phyloP scores from a whole-genome alignment of 2,329 filamentous ascomycete genomes.

The Calonectria honghensis region DNA sequence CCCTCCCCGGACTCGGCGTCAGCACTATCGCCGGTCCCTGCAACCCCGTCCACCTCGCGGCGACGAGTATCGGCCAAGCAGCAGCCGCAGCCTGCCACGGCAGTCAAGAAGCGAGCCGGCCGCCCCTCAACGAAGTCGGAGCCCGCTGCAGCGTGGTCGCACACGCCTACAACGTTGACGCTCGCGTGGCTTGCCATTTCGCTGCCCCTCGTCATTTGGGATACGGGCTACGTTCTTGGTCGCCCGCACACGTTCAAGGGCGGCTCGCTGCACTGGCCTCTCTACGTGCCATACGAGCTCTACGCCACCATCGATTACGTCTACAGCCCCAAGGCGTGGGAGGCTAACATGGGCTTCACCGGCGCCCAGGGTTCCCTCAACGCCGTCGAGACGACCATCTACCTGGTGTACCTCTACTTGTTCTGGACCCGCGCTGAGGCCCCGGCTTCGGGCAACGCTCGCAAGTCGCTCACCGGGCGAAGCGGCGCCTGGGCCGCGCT shows the following conservation, averaged over 20 bases:
- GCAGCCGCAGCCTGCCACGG: slow-evolving; percentile 33
- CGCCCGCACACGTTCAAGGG: slow-evolving; percentile 90
- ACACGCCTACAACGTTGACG: slow-evolving; percentile 67
- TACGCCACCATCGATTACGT: slow-evolving; percentile 88
- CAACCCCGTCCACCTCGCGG: slow-evolving; percentile 43
- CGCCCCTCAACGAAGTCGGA: slow-evolving; percentile 16
- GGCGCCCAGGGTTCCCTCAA: slow-evolving; percentile 84
- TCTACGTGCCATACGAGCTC: slow-evolving; percentile 86
- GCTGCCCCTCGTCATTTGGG: slow-evolving; percentile 87
- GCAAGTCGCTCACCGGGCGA: slow-evolving; percentile 63
- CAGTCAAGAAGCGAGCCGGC: slow-evolving; percentile 41
- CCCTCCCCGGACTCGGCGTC: slow-evolving; percentile 32
- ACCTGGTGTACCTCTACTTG: slow-evolving; percentile 72
- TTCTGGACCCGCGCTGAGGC: slow-evolving; percentile 56
- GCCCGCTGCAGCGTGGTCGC: slow-evolving; percentile 59
- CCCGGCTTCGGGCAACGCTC: slow-evolving; percentile 47
- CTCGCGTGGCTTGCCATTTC: slow-evolving; percentile 85
- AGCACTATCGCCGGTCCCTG: slow-evolving; percentile 36
- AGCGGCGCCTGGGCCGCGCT: slow-evolving; percentile 67
- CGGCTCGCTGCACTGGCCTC: slow-evolving; percentile 80
- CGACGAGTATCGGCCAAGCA: slow-evolving; percentile 44
- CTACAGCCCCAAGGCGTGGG: slow-evolving; percentile 85
- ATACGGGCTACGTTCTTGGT: slow-evolving; percentile 85
- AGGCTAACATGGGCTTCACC: slow-evolving; percentile 83
- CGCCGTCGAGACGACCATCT: slow-evolving; percentile 79